Evolutionary conservation across 768 basidiomycete species (phyloP), one percentile per base, ranked within the genome.

Genomic region (Favolaschia claudopus): DNA sequence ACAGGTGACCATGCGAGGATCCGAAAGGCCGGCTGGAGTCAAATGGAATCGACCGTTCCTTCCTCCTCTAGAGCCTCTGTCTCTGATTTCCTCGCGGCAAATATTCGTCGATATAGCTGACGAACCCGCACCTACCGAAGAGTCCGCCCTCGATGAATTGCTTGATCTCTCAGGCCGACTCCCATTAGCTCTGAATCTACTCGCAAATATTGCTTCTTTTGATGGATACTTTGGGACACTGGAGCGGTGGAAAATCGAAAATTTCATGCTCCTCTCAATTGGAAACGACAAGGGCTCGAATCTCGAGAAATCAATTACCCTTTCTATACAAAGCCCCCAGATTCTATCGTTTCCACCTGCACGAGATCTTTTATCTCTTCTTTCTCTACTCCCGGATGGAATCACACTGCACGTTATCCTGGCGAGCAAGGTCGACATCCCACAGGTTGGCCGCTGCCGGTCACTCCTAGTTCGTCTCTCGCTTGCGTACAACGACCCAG

Each of bases 21-120:
- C 36, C 13, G 48, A 50, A 19, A 17, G 48, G 12, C 48, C 48
- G 12, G 48, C 25, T 27, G 28, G 29, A 22, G 37, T 39, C 2
- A 50, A 50, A 39, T 50, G 48, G 48, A 50, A 34, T 1, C 48
- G 48, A 19, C 48, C 48, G 3, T 50, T 50, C 36, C 37, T 50
- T 5, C 8, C 15, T 10, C 47, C 47, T 1, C 47, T 49, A 33
- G 33, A 36, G 8, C 47, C 47, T n/a, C 33, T 49, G n/a, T 37
- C 47, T 15, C 22, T 28, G 4, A 9, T 13, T 17, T 33, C 47
- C 34, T 27, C 47, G 17, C 47, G 47, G 5, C 22, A 37, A 13
- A 49, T 20, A 17, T 36, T 49, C n/a, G 33, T 49, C 25, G 34
- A 10, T 6, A 37, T 49, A 5, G 47, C 47, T 14, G 47, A 49